Conservation (phyloP, 768 basidiomycete genomes). For the Dendrothele bispora region DNA sequence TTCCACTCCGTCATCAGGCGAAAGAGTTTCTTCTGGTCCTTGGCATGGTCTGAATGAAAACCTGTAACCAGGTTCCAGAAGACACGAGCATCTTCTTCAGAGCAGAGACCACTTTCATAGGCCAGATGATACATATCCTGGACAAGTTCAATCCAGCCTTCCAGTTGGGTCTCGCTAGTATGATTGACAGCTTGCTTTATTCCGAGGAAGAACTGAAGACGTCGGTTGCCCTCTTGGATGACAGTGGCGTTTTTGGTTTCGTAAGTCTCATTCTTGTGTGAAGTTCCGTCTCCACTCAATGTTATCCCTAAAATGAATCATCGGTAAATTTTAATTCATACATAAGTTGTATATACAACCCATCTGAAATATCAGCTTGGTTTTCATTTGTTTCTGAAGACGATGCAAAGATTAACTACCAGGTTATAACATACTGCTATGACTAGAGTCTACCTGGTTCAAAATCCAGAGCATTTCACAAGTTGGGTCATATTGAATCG, state of each 20-base stretch:
- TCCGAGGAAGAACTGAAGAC: neutral
- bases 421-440: too few relatives aligned
- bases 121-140: slow-evolving; percentile 2
- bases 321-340: too few relatives aligned
- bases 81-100: too few relatives aligned
- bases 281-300: neutral
- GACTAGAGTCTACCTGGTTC: too few relatives aligned
- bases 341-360: too few relatives aligned
- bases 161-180: slow-evolving; percentile 18
- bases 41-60: slow-evolving; percentile 20
- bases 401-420: too few relatives aligned
- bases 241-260: neutral
- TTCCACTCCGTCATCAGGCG: slow-evolving; percentile 7
- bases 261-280: slow-evolving; percentile 3
- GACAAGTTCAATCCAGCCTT: slow-evolving; percentile 11
- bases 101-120: too few relatives aligned
- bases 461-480: too few relatives aligned
- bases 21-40: slow-evolving; percentile 22
- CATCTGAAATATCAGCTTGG: too few relatives aligned
- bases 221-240: neutral
- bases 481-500: too few relatives aligned
- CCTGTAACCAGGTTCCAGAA: slow-evolving; percentile 15
- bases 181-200: slow-evolving; percentile 8
- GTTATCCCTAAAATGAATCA: slow-evolving; percentile 3
- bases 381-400: too few relatives aligned